Base-by-base conservation (phyloP, 2,329 filamentous ascomycete genomes). In the Trichothecium sympodiale region DNA sequence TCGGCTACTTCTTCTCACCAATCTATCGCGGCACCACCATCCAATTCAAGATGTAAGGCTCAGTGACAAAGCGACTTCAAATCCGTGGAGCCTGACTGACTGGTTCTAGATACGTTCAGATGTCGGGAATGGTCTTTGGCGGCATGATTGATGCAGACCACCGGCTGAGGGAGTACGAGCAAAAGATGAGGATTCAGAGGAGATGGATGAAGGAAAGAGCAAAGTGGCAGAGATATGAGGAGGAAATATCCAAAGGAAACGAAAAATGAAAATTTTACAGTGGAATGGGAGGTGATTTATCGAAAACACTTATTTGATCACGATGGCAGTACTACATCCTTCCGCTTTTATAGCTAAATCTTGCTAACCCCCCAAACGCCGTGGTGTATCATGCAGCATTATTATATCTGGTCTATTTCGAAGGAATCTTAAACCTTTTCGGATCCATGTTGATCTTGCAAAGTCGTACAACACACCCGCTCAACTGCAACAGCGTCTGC, bases 381-480 rank as follows among this genome's bases (percentile, higher is more conserved):
- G 10, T 25, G 20, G 20, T 25, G 10, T 10, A 8, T 38, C 17
- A 34, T 34, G n/a, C 27, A 8, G 23, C 16, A 15, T 26, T 31
- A 33, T 16, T 17, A 31, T 13, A 8, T 8, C 12, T 10, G n/a
- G 6, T 25, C 10, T 25, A 25, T 25, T 25, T 25, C 20, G 20
- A 25, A 10, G 56, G 38, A 28, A 51, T 43, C 46, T 69, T 67
- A 53, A 95, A 95, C 41, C 82, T 71, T 55, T 83, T 80, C 3
- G 86, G 83, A 52, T 94, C 84, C 89, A 98, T 96, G 59, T 95
- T 95, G 56, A 96, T 80, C 67, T 83, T 94, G 64, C 86, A 91
- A 38, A 98, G 67, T 49, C 89, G 80, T 13, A 85, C 87, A 16
- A 98, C 72, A 54, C 89, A 96, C 9, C 89, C 91, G 52, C 86